Conservation (phyloP, 768 basidiomycete genomes). For the Lactifluus subvellereus region DNA sequence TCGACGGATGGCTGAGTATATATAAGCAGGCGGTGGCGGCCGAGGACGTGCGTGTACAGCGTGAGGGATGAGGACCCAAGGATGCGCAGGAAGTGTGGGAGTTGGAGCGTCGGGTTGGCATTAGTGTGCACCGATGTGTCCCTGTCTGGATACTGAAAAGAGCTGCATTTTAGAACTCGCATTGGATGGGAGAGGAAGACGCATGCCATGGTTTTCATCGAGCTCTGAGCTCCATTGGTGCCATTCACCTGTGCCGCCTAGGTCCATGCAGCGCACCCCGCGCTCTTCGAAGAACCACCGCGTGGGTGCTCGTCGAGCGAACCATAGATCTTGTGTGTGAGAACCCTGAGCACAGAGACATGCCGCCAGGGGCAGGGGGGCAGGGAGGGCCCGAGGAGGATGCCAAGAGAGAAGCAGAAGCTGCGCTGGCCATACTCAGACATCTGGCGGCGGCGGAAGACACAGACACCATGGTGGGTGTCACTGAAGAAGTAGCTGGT, state of each 20-base stretch:
- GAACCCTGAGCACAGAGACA: too few species aligned
- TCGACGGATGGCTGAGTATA: conserved; percentile 78
- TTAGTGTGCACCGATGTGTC: conserved; percentile 21
- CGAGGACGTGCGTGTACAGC: conserved; percentile 72
- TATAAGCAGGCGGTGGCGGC: conserved; percentile 65
- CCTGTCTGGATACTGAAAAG: not conserved
- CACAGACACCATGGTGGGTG: conserved; percentile 63
- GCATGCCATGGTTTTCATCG: conserved; percentile 20
- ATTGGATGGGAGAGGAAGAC: not conserved
- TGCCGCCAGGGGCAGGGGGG: conserved; percentile 63
- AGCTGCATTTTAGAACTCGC: not conserved
- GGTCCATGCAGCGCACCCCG: conserved; percentile 43
- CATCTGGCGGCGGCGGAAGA: conserved; percentile 66
- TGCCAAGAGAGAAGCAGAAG: conserved; percentile 69
- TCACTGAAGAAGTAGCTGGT: conserved; percentile 68
- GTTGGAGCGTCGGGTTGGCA: conserved; percentile 56
- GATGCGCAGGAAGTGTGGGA: conserved; percentile 69
- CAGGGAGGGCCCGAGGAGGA: conserved; percentile 58
- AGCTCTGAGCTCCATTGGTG: conserved; percentile 64
- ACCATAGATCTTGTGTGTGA: too few species aligned
- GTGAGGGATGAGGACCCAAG: conserved; percentile 75
- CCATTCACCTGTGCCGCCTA: conserved; percentile 57
- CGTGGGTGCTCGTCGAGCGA: conserved; percentile 48
- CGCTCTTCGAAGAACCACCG: conserved; percentile 61
- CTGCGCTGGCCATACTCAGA: conserved; percentile 70